phyloP scores from a whole-genome alignment of 345 rosid species.

The Syzygium aqueum region DNA sequence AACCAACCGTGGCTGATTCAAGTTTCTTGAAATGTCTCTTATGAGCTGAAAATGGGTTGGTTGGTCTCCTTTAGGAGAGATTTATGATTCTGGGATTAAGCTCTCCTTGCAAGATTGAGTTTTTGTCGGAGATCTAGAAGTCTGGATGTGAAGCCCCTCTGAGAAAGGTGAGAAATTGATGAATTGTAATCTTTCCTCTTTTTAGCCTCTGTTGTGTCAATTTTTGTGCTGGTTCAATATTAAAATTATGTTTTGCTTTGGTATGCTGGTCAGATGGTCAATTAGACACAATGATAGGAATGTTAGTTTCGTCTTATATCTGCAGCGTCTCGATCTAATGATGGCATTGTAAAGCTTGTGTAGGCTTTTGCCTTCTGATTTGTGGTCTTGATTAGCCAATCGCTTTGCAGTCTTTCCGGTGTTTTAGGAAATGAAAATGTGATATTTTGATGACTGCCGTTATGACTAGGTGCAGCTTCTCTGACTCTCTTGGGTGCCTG shows the following conservation, averaged over 20 bases:
- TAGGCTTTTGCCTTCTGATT: not conserved
- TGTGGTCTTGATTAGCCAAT: not conserved
- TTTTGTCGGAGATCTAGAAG: constrained; percentile 28
- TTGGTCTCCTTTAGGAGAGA: constrained; percentile 11
- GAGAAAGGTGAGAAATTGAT: not conserved
- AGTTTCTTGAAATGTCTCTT: constrained; percentile 15
- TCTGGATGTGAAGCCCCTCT: not conserved
- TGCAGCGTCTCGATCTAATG: not conserved
- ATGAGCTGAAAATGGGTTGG: constrained; percentile 11
- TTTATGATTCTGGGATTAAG: not conserved
- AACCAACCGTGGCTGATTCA: constrained; percentile 4
- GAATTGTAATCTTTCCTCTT: not conserved
- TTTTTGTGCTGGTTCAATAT: not conserved
- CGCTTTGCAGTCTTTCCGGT: not conserved
- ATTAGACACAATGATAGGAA: not conserved
- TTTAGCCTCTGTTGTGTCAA: not conserved
- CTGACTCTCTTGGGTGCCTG: not conserved
- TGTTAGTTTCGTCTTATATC: not conserved
- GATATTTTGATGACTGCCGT: not conserved
- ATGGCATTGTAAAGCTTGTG: not conserved
- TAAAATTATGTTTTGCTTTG: not conserved
- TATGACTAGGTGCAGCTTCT: not conserved
- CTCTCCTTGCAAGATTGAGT: not conserved
- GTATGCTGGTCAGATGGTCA: not conserved
- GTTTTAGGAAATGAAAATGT: not conserved